Base-by-base conservation (phyloP, 2,329 filamentous ascomycete species). In the Curvularia sp. region DNA sequence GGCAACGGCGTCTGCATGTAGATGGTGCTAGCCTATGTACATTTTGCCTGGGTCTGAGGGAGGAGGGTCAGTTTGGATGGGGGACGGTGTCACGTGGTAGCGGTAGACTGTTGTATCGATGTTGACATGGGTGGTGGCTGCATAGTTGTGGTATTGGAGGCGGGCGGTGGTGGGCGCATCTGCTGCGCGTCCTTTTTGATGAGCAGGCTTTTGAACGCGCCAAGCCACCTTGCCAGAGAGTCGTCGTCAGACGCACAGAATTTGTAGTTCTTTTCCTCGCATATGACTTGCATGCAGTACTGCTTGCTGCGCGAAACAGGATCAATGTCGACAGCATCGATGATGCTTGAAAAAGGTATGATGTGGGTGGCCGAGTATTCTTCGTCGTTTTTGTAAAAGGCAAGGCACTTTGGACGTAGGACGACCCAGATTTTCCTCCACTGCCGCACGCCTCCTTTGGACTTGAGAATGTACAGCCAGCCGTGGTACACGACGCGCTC, bases 371-470 rank as follows among this genome's bases (percentile, higher is more conserved):
- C 92, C 12, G 90, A 89, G 76, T 98, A 98, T 79, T 99, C 95
- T 63, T 86, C 81, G 55, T 96, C 91, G 72, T 96, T 90, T 77
- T 97, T 97, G 83, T 99, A 99, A 25, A 98, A 85, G 15, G 92
- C 90, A 30, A 99, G 81, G 63, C 91, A 93, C 50, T 90, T 88
- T 1, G 92, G 89, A 30, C 95, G 90, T 50, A 99, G 84, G 0
- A 98, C 95, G 12, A 90, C 90, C 95, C 95, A 98, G 58, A 93
- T 84, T 68, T 92, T 89, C 81, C 97, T 97, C 95, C 95, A 99
- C 71, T 96, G 91, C 46, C 90, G 88, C 53, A 99, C 86, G 8
- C 93, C 92, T 21, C 89, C 84, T 70, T 92, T 93, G 61, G 89
- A 91, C 69, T 91, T 92, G 55, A 97, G 85, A 61, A 92, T 87